Conservation (phyloP, 768 basidiomycete species). For the Rhodocollybia butyracea region DNA sequence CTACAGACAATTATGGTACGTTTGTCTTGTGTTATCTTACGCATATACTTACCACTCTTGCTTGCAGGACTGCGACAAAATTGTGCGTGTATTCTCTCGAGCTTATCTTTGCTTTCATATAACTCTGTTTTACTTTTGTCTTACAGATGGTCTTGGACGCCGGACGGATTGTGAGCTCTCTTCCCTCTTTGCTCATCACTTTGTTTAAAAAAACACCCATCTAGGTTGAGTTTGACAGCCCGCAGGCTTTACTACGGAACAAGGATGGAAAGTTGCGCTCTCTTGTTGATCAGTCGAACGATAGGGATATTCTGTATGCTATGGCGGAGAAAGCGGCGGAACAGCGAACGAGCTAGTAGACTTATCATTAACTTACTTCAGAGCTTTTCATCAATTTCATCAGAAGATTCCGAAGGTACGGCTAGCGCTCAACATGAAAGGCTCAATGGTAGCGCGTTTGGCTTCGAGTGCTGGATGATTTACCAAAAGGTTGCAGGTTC, state of each 20-base stretch:
- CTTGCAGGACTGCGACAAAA: conserved; percentile 63
- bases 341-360: neutral
- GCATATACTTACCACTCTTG: too few species aligned
- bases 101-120: conserved; percentile 11
- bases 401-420: too few species aligned
- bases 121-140: neutral
- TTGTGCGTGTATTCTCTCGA: conserved; percentile 31
- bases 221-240: conserved; percentile 38
- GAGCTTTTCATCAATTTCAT: too few species aligned
- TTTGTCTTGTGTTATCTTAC: too few species aligned
- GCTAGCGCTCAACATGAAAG: too few species aligned
- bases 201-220: neutral
- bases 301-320: conserved; percentile 32
- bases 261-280: conserved; percentile 36
- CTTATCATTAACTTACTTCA: too few species aligned
- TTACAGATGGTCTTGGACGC: conserved; percentile 51
- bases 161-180: conserved; percentile 47
- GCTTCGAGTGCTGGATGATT: conserved; percentile 80
- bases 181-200: neutral
- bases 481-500: conserved; percentile 96
- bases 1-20: conserved; percentile 67
- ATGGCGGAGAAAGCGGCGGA: conserved; percentile 17
- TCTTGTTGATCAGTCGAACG: conserved; percentile 41
- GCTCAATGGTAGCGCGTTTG: conserved; percentile 96
- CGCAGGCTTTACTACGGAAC: conserved; percentile 37